Conservation (phyloP, 148 eudicot species). For the Heliamphora exappendiculata region DNA sequence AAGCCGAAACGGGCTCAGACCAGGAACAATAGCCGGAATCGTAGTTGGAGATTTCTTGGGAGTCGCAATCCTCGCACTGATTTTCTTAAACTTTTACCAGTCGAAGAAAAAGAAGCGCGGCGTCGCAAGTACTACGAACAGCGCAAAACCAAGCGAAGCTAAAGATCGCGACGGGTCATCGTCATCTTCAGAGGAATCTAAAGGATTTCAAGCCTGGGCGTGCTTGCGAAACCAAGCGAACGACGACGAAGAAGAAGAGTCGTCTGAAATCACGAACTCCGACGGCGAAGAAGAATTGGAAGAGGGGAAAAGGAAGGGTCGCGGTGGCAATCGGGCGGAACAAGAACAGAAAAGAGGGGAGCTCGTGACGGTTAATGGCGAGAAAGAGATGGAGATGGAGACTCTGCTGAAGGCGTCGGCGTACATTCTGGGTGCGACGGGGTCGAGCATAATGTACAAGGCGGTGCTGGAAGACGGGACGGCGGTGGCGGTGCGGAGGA, state of each 20-base stretch:
- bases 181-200: slow-evolving; percentile 39
- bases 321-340: background rate
- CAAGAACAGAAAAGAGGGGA: slow-evolving; percentile 33
- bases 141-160: slow-evolving; percentile 10
- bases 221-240: slow-evolving; percentile 45
- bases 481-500: slow-evolving; percentile 67
- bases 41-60: slow-evolving; percentile 64
- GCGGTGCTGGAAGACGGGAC: slow-evolving; percentile 82
- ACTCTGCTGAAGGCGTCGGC: slow-evolving; percentile 88
- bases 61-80: slow-evolving; percentile 31
- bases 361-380: slow-evolving; percentile 77
- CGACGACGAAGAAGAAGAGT: slow-evolving; percentile 26
- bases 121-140: background rate
- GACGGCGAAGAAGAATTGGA: slow-evolving; percentile 25
- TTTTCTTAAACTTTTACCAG: slow-evolving; percentile 36
- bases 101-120: slow-evolving; percentile 25
- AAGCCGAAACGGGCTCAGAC: slow-evolving; percentile 18
- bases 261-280: slow-evolving; percentile 24
- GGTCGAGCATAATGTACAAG: slow-evolving; percentile 82
- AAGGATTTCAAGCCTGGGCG: slow-evolving; percentile 52
- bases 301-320: slow-evolving; percentile 5
- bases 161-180: slow-evolving; percentile 36
- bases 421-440: slow-evolving; percentile 79
- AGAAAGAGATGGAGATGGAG: slow-evolving; percentile 65
- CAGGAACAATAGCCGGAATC: slow-evolving; percentile 54